Percentiles rank a stretch among this genome's conserved stretches.
phyloP scores from a whole-genome alignment of 164 flowering plant species.

The Platanus orientalis region DNA sequence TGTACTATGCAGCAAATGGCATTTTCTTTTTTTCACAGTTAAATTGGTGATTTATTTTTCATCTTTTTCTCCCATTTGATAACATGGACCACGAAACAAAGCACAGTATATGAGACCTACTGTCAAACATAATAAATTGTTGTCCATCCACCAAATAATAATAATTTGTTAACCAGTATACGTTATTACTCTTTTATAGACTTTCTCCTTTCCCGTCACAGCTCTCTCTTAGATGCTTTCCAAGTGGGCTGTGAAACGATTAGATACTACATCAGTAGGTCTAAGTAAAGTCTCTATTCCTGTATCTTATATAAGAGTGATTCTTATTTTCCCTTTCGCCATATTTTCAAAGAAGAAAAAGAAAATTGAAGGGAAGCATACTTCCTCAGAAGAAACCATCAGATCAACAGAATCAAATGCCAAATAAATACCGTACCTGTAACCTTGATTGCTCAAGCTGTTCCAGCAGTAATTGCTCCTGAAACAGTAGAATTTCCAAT shows the following conservation, averaged over 20 bases:
- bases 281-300: background rate
- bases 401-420: background rate
- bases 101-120: no score
- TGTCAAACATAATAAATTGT: no score
- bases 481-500: conserved; percentile 21
- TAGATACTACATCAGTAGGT: background rate
- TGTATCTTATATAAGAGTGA: background rate
- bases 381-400: background rate
- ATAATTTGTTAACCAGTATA: no score
- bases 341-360: background rate
- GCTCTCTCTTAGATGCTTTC: no score
- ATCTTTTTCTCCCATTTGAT: no score
- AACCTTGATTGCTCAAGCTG: conserved; percentile 63
- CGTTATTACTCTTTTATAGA: no score
- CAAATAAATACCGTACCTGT: conserved; percentile 37
- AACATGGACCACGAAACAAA: no score
- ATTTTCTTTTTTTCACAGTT: no score
- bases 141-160: no score
- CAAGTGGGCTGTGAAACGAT: background rate
- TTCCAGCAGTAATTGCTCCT: conserved; percentile 71
- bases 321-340: background rate
- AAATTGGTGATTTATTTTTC: no score
- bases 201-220: no score
- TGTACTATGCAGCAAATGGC: no score
- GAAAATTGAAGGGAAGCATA: background rate